Evolutionary conservation across 768 basidiomycete genomes (phyloP), one percentile per base, ranked within the genome.

Genomic region (Leucosporidium creatinivorum): DNA sequence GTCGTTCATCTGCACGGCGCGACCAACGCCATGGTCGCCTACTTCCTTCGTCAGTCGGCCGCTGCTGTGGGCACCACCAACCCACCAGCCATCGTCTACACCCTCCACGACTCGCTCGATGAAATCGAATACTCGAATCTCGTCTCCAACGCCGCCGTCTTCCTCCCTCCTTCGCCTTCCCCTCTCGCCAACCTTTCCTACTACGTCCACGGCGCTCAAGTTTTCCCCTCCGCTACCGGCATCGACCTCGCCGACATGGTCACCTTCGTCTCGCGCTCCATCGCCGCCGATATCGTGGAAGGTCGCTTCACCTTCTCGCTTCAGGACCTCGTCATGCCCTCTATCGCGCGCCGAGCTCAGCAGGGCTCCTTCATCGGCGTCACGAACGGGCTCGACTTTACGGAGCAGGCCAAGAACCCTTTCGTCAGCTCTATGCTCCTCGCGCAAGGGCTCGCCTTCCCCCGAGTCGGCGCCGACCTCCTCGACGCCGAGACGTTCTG

Each of bases 1-100:
- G 67, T 68, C 19, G 62, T 63, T 9, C 67, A 68, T 21, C 52
- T 68, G 26, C 67, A 68, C 54, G 67, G 67, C 10, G 67, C 67
- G 59, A 68, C 67, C 21, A 68, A 68, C 58, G 67, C 67, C 36
- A 55, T 68, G 49, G 62, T 63, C 12, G 63, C 54, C 48, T 57
- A 63, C 52, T 68, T 26, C 23, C 30, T 68, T 10, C 57, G 63
- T 25, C 31, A 68, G 36, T 13, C 28, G 18, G 61, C 62, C 18
- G 33, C 33, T 15, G 19, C 21, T 15, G 25, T 7, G 44, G 21
- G 17, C 36, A 36, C 10, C 49, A 8, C 18, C 19, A 12, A 28
- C 2, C 49, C 25, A 15, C 67, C 66, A 6, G 57, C 67, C 5
- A 55, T 68, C 54, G 67, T 68, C 17, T 68, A 68, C 59, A 60